These are phyloP conservation scores for Chiua virens DNA, from an alignment of 768 basidiomycete genomes.

Conservation along the genomic window DNA sequence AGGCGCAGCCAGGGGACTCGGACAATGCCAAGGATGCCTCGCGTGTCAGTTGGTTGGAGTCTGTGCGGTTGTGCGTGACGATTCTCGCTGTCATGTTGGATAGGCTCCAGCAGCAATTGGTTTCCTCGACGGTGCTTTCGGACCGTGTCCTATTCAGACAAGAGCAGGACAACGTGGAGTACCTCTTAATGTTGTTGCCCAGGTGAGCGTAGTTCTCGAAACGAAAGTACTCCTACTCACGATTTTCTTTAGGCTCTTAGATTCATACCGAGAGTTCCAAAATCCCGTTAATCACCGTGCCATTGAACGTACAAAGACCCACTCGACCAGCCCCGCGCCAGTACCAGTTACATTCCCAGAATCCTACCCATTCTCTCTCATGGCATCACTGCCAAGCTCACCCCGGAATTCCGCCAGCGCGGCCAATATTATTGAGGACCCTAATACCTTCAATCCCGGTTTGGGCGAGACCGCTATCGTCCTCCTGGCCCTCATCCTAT, in stretches of 20 bases:
- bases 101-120: conserved; percentile 79
- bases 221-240: conserved; percentile 1
- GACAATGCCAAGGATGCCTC: conserved; percentile 68
- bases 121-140: conserved; percentile 59
- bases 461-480: conserved; percentile 87
- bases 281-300: conserved; percentile 62
- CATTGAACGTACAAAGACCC: conserved; percentile 65
- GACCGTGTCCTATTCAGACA: conserved; percentile 64
- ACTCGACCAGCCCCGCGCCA: conserved; percentile 53
- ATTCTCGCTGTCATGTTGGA: conserved; percentile 89
- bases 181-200: conserved; percentile 77
- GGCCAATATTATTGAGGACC: conserved; percentile 44
- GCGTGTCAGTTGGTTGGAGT: conserved; percentile 88
- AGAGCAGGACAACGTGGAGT: conserved; percentile 93
- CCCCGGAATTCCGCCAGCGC: conserved; percentile 42
- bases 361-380: conserved; percentile 87
- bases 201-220: conserved; percentile 48
- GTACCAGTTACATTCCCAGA: conserved; percentile 88
- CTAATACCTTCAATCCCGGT: conserved; percentile 64
- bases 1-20: conserved; percentile 61
- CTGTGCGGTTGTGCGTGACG: conserved; percentile 84
- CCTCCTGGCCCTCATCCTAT: conserved; percentile 75
- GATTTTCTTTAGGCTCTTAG: conserved; percentile 58
- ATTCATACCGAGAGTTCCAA: conserved; percentile 85
- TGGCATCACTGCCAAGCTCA: conserved; percentile 62